Evolutionary conservation across 169 alveolate species (phyloP).

Genomic region (Plasmodium gaboni): DNA sequence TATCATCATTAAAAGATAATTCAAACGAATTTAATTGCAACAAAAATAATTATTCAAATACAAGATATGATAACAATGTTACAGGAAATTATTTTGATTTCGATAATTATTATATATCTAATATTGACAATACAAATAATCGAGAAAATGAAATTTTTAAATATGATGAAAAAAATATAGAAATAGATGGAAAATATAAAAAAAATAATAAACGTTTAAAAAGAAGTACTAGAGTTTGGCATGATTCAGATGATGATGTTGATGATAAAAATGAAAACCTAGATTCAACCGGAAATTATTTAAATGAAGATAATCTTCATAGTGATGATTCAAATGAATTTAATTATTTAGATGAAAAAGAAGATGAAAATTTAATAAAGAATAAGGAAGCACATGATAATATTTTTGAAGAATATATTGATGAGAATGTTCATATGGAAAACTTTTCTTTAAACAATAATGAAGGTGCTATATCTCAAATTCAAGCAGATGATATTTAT

Average conservation of each 20-base stretch:
- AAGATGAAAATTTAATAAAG: constrained; percentile 28
- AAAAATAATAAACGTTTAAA: neutral
- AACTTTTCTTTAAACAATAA: constrained; percentile 2
- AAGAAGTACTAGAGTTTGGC: constrained; percentile 31
- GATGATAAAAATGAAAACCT: neutral
- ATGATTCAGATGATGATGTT: constrained; percentile 71
- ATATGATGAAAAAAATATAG: neutral
- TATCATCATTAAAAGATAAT: constrained; percentile 8
- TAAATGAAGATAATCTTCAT: neutral
- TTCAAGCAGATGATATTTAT: constrained; percentile 36
- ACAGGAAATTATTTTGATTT: constrained; percentile 26
- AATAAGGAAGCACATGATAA: constrained; percentile 19
- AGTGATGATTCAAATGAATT: constrained; percentile 2
- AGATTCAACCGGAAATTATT: neutral
- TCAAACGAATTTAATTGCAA: constrained; percentile 3
- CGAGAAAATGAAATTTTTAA: neutral
- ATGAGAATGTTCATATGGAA: constrained; percentile 34
- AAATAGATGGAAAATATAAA: neutral
- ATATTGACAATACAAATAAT: neutral
- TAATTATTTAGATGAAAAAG: constrained; percentile 16
- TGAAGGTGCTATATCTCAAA: constrained; percentile 1
- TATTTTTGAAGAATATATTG: constrained; percentile 19
- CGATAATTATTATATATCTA: constrained; percentile 18
- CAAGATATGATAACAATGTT: neutral
- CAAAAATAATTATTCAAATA: constrained; percentile 4